Evolutionary conservation across 352 stramenopile species (phyloP), one percentile per base, ranked within the genome.

Genomic region (Globisporangium nodosum): DNA sequence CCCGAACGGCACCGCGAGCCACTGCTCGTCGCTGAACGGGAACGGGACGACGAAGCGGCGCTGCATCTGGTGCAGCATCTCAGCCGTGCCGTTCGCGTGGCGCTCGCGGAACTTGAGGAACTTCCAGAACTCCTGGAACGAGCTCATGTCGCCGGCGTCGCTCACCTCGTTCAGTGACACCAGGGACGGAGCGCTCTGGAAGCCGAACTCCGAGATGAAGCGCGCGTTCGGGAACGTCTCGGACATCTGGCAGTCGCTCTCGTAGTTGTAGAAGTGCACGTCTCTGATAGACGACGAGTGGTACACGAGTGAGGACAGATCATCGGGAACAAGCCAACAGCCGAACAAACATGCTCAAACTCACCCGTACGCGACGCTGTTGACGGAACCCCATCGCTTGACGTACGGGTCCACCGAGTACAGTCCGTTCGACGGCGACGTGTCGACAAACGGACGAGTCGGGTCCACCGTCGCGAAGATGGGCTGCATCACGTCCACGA

Each of bases 161-260:
- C 70, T 87, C 2, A 93, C 78, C n/a, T 74, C 58, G 1, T 61
- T 47, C 13, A 92, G 54, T n/a, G 78, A 76, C 12, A 62, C 31
- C n/a, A 70, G 52, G 30, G 85, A 93, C 42, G 86, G 79, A 27
- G 79, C 71, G 53, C 81, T 91, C 61, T 96, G 86, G 63, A 92
- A 96, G 2, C 86, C 86, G 70, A 94, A 96, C 57, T 96, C 86
- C 4, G 86, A 96, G 52, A 93, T 76, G 61, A 96, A 94, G 30
- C 84, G 74, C 39, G 81, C 80, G 15, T 58, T 67, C 0, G 86
- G 86, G 37, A 90, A 93, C 49, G 87, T 88, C 18, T 58, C 59
- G 31, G 75, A 72, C 54, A 92, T 74, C 56, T 88, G 87, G 64
- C 86, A 96, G 53, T 94, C 84, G 33, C 66, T 76, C 8, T 72